phyloP scores from a whole-genome alignment of 1,284 basidiomycete genomes.

The Irpex lacteus region DNA sequence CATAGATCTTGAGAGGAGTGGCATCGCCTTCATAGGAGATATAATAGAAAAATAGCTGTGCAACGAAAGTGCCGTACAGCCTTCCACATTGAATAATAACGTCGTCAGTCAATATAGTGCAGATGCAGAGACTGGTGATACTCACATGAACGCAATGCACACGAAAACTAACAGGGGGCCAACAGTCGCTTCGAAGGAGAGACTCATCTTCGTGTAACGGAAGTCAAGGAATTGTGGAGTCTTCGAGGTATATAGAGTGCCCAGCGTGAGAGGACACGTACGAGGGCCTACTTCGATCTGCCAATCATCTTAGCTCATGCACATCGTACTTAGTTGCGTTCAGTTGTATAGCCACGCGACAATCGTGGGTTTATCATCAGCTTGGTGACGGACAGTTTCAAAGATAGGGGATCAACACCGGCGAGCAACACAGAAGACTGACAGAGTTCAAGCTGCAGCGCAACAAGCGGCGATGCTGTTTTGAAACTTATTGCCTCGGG shows the following conservation, averaged over 20 bases:
- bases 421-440: no score
- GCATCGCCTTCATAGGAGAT: neutral
- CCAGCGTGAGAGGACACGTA: no score
- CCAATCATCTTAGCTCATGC: neutral
- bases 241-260: neutral
- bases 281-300: neutral
- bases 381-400: no score
- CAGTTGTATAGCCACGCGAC: neutral
- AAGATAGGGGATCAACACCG: no score
- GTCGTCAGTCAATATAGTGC: neutral
- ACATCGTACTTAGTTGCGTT: neutral
- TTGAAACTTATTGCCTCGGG: no score
- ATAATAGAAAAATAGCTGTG: neutral
- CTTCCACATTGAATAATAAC: neutral
- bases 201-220: neutral
- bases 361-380: neutral
- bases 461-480: no score
- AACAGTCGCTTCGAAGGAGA: neutral
- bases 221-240: neutral
- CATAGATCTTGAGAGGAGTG: neutral
- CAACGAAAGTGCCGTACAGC: neutral
- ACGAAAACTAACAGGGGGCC: neutral
- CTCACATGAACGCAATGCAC: constrained; percentile 1
- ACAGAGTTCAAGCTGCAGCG: no score
- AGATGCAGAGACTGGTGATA: neutral